Evolutionary conservation across 2,329 filamentous ascomycete genomes (phyloP).

Genomic region (Aquanectria penicillioides): DNA sequence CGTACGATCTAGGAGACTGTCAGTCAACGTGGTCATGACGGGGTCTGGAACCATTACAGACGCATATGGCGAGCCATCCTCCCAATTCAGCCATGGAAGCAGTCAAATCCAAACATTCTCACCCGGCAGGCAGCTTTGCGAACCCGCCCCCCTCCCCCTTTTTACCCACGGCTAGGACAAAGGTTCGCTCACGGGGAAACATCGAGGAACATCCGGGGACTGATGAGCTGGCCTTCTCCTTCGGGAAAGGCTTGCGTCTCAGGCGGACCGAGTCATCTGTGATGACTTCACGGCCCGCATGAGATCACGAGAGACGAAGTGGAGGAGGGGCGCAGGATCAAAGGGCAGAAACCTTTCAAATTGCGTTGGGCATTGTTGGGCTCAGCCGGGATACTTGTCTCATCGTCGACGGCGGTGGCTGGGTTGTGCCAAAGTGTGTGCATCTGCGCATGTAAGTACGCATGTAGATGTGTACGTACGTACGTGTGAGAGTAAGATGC

Average conservation of each 20-base stretch:
- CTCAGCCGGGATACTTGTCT: constrained; percentile 33
- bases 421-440: constrained; percentile 30
- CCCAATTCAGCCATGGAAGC: constrained; percentile 23
- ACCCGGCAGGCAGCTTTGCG: constrained; percentile 25
- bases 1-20: constrained; percentile 16
- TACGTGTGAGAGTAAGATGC: constrained; percentile 14
- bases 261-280: constrained; percentile 35
- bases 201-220: constrained; percentile 31
- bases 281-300: constrained; percentile 43
- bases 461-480: constrained; percentile 11
- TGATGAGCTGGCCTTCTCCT: constrained; percentile 47
- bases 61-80: constrained; percentile 19
- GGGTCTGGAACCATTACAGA: constrained; percentile 17
- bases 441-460: not conserved
- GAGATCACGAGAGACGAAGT: constrained; percentile 31
- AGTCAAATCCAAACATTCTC: constrained; percentile 20
- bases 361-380: constrained; percentile 41
- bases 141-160: constrained; percentile 10
- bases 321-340: constrained; percentile 22
- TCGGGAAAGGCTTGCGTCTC: constrained; percentile 45
- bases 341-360: constrained; percentile 21
- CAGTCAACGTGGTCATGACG: constrained; percentile 18
- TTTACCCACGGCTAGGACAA: constrained; percentile 30
- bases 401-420: constrained; percentile 32
- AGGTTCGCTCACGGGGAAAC: constrained; percentile 35